phyloP scores from a whole-genome alignment of 1,284 basidiomycete genomes.

The Ustilago sp. region DNA sequence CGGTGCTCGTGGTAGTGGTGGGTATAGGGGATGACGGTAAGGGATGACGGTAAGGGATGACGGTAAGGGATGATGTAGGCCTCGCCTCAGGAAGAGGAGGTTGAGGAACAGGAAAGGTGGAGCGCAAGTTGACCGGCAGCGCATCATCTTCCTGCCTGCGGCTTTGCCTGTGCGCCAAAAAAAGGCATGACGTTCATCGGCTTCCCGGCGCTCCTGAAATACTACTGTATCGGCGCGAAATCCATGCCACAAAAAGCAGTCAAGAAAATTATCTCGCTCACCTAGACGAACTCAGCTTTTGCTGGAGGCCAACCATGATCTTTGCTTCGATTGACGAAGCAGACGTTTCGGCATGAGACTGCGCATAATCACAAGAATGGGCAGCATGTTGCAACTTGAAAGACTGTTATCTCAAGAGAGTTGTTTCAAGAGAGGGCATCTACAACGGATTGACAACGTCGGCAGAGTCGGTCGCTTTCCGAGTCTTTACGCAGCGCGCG shows the following conservation, averaged over 20 bases:
- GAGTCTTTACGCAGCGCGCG: slow-evolving; percentile 40
- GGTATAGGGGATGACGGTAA: neutral
- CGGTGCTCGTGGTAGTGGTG: neutral
- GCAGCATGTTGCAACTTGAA: too few species aligned
- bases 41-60: neutral
- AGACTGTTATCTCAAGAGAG: neutral
- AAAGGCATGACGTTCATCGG: neutral
- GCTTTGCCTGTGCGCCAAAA: neutral
- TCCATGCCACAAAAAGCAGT: neutral
- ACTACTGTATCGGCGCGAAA: neutral
- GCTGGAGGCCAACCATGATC: neutral
- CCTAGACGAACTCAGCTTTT: neutral
- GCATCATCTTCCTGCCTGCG: too few species aligned
- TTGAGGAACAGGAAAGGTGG: neutral
- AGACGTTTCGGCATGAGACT: too few species aligned
- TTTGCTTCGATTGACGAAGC: neutral
- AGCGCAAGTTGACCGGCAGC: slow-evolving; percentile 6
- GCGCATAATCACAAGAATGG: too few species aligned
- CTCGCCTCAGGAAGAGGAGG: neutral
- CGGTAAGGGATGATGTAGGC: neutral
- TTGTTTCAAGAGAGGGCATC: slow-evolving; percentile 9
- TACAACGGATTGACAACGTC: slow-evolving; percentile 35
- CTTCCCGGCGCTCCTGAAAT: neutral
- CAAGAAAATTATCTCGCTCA: neutral
- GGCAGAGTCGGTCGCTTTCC: slow-evolving; percentile 36